Evolutionary conservation across 345 rosid species (phyloP), one percentile per base, ranked within the genome.

Genomic region (Linum trigynum): DNA sequence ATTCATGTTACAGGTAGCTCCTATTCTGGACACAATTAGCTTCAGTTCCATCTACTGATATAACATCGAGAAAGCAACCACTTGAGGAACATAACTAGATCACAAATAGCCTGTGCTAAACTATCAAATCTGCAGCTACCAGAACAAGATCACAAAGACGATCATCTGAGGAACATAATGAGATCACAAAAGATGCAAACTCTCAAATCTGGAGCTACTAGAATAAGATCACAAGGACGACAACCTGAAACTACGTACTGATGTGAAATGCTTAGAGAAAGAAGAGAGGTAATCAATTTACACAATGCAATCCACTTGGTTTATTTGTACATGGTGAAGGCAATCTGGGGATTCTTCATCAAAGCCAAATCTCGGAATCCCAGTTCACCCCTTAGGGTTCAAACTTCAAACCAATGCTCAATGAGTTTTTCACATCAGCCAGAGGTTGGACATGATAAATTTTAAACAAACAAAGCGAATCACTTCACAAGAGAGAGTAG

Each of bases 311-410:
- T 23, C 43, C 55, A 23, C 32, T 23, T 56, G 37, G 39, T 53
- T 39, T 65, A 58, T 74, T 50, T 76, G 78, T 82, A 78, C 12
- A 62, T 65, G 57, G 56, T 17, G 64, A 41, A 4, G 9, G 45
- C 6, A 41, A 41, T 41, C 71, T 63, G 55, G 82, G 32, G 85
- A 85, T 78, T 73, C 86, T 71, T 83, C 82, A 85, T 79, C 87
- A 87, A 81, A 66, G 32, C 61, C 74, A 74, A 65, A 69, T 82
- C 75, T 85, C 84, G 56, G 83, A 85, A 85, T 73, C 97, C 86
- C 66, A 65, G 60, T 5, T 41, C 9, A 55, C 51, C 39, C 75
- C 74, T 61, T 4, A 10, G 53, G 60, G 67, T 50, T 74, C 40
- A 23, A 66, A 62, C 5, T 57, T 23, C 32, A 41, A 57, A 41